Base-by-base conservation (phyloP, 441 rosid species). In the Mallotus repandus region DNA sequence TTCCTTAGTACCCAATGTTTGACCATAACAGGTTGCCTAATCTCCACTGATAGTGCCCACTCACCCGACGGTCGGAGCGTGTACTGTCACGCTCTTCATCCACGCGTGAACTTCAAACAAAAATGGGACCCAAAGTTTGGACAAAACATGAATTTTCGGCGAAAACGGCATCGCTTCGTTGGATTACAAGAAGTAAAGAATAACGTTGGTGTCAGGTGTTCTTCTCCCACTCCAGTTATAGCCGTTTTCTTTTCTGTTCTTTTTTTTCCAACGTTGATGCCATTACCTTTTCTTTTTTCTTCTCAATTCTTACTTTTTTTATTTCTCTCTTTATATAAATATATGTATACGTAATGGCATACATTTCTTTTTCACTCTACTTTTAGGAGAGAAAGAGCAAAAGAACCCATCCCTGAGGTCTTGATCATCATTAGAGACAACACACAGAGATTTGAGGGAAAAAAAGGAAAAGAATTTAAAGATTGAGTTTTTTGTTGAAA, bases 221-320 rank as follows among this genome's bases (percentile, higher is more conserved):
- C 61, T 45, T 53, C 32, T 63, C 58, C 38, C 50, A 13, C 71
- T 38, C 60, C 56, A 55, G 72, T 45, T 68, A 16, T 72, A 74
- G 89, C 88, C 86, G 83, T 83, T 86, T 83, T 83, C 86, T 85
- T 81, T 83, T 77, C 66, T 81, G 52, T 80, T 71, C 72, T 65
- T 81, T 72, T 25, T 52, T 76, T 73, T 32, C 66, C 77, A 58
- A 68, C 45, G 66, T 81, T 77, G 80, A 81, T 81, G 65, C 87
- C 76, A 38, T 82, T 56, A 7, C 66, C 69, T 54, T 64, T 41
- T 66, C 54, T 49, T 60, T 43, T 29, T 29, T 29, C 32, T 29
- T 29, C n/a, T 13, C 10, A 55, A 66, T 78, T 49, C 55, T 66
- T 46, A 66, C 74, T 76, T 25, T 25, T 59, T 58, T 55, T 4